Base-by-base conservation (phyloP, 495 filamentous ascomycete species). In the Penicillium waksmanii region DNA sequence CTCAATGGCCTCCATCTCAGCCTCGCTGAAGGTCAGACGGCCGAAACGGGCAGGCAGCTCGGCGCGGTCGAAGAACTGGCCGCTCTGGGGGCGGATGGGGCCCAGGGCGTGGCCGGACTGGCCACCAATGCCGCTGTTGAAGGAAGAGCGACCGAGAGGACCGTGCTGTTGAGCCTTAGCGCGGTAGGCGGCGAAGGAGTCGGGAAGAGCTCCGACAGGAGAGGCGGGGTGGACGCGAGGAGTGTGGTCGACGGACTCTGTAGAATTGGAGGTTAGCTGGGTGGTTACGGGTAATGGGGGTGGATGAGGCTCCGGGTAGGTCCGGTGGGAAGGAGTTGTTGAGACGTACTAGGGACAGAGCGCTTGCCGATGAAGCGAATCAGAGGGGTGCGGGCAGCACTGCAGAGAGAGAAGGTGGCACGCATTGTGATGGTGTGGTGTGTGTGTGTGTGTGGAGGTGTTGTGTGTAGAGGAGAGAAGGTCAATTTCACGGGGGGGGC, bases 1-100 rank as follows among this genome's bases (percentile, higher is more conserved):
- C 84, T 97, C 93, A 55, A 98, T 82, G 34, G 93, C 93, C 71
- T 98, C 96, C 57, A 98, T 98, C 82, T 98, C 95, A 46, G 86
- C 87, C 65, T 86, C 70, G 25, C 80, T 87, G 73, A 91, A 87
- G 17, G 85, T 81, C 13, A 83, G 77, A 53, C 94, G 82, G 65
- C 89, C 85, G 70, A 97, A 98, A 61, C 93, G 85, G 53, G 76
- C 61, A 25, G 96, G 95, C 12, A 98, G 85, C 73, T 98, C 88
- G 60, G 85, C 86, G 55, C 93, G 89, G 77, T 98, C 95, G 69
- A 96, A 97, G 73, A 82, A 91, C 73, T 89, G 78, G 52, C 94
- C 95, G 64, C 84, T 78, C 42, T 82, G 77, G 46, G 93, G 85
- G 60, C 80, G 72, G 54, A 98, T 80, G 15, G 87, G 76, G 18